A percentile compares a stretch with the other conserved stretches of the same genome.
These are phyloP conservation scores for Citrus sinensis DNA, from an alignment of 345 rosid genomes.

Conservation along the genomic window DVS_A1.0 CM039166.1:23412501-23413000, in stretches of 20 bases:
- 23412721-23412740: not conserved
- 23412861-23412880: slow-evolving; percentile 35
- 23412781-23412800: slow-evolving; percentile 58
- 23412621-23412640: not conserved
- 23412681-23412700: not conserved
- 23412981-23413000: slow-evolving; percentile 53
- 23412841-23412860: slow-evolving; percentile 94
- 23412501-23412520: not conserved
- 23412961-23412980: slow-evolving; percentile 65
- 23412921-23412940: slow-evolving; percentile 16
- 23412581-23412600: slow-evolving; percentile 79
- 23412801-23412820: slow-evolving; percentile 63
- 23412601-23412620: slow-evolving; percentile 75
- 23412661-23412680: not conserved
- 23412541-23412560: slow-evolving; percentile 15
- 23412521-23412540: slow-evolving; percentile 6
- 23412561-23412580: slow-evolving; percentile 62
- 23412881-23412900: not conserved
- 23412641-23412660: not conserved
- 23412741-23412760: slow-evolving; percentile 8
- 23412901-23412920: not conserved
- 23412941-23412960: slow-evolving; percentile 44
- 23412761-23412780: slow-evolving; percentile 78
- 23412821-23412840: slow-evolving; percentile 86
- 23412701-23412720: not conserved